Evolutionary conservation across 768 basidiomycete genomes (phyloP).

Genomic region (Rhodotorula toruloides): DNA sequence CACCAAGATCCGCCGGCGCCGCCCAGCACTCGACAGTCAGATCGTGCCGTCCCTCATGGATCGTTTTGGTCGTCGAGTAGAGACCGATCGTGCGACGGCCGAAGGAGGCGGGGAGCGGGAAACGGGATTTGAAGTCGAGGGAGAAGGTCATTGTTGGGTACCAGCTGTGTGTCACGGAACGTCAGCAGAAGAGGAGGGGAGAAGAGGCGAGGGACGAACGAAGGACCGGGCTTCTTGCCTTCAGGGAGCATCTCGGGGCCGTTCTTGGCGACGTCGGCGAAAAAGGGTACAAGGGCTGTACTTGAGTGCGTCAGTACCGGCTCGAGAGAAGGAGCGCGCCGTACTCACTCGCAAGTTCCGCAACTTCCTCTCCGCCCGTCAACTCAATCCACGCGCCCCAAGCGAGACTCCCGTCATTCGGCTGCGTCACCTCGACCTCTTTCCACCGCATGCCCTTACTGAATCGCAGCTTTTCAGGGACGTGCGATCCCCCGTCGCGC

Average conservation of each 20-base stretch:
- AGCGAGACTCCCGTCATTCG: background rate
- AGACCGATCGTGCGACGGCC: slow-evolving; percentile 19
- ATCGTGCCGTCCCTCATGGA: slow-evolving; percentile 28
- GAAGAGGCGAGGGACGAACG: slow-evolving; percentile 4
- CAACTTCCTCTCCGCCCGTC: slow-evolving; percentile 20
- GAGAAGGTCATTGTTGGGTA: slow-evolving; percentile 28
- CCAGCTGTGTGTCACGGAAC: background rate
- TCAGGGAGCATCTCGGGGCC: slow-evolving; percentile 15
- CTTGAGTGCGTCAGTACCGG: background rate
- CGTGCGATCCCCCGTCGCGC: background rate
- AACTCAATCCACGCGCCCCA: slow-evolving; percentile 30
- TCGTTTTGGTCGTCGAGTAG: slow-evolving; percentile 18
- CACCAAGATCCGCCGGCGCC: slow-evolving; percentile 13
- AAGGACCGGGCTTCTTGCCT: background rate
- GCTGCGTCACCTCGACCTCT: background rate
- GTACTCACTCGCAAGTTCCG: slow-evolving; percentile 1
- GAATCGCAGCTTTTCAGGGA: slow-evolving; percentile 25
- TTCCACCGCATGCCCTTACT: slow-evolving; percentile 25
- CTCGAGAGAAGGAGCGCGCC: background rate
- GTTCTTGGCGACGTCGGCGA: slow-evolving; percentile 32
- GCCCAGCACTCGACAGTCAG: slow-evolving; percentile 34
- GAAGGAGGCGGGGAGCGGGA: slow-evolving; percentile 10
- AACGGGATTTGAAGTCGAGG: slow-evolving; percentile 24
- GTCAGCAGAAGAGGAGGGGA: background rate
- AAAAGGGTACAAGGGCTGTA: slow-evolving; percentile 25